Base-by-base conservation (phyloP, 352 stramenopile genomes). In the Thraustochytrium sp. region DNA sequence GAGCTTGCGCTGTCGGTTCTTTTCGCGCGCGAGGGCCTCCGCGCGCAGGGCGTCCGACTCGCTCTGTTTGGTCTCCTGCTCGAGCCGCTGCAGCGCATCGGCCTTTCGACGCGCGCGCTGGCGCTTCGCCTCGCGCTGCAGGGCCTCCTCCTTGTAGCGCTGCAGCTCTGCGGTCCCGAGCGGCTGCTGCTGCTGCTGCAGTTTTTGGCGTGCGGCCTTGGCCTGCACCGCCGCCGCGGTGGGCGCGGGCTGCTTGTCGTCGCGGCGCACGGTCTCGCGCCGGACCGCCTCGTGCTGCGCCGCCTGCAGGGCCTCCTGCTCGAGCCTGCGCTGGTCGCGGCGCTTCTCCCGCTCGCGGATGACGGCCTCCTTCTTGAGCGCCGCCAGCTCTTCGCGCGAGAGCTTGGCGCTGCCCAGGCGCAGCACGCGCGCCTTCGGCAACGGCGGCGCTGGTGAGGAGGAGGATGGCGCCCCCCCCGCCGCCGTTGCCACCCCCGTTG, bases 351-450 rank as follows among this genome's bases (percentile, higher is more conserved):
- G 42, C 42, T 80, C 68, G 9, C 68, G 48, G 11, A 49, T 34
- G n/a, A 80, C 68, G 26, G 68, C 68, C 5, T 36, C 68, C 16
- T 42, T 68, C 38, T 80, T 80, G 13, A 80, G 23, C 23, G 48
- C 68, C 23, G 31, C 31, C 11, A 80, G 31, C 68, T 80, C 48
- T 16, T 80, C 68, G 18, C 29, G 18, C 34, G 68, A 51, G 16
- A 80, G 26, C 53, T 62, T 61, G 9, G 42, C 42, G 49, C 48
- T 42, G 51, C 68, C 68, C 37, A 80, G 5, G 8, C 51, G 34
- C 46, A 72, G 46, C 46, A n/a, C 46, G 8, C 31, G 31, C 42
- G 46, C 46, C 13, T 18, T 16, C 40, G 16, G 13, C 23, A 40
- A n/a, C n/a, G n/a, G n/a, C n/a, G n/a, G 29, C 49, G 40, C 1